These are phyloP conservation scores for Microstegium vimineum DNA, from an alignment of 176 grass and related monocot species.

Conservation along the genomic window DNA sequence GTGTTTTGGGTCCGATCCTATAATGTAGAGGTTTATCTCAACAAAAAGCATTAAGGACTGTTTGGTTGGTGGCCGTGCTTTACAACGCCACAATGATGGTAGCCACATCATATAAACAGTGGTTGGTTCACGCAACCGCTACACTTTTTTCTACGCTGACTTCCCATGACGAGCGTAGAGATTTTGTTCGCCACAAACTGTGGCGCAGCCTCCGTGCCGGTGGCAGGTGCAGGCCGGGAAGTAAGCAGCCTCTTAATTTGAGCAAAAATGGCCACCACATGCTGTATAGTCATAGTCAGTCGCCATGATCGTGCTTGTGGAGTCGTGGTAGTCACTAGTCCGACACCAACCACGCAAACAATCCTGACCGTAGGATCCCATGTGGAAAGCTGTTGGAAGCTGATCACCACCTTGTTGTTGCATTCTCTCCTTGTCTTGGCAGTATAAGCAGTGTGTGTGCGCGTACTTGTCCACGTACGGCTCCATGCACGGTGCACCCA, in stretches of 20 bases:
- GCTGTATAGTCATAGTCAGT: not conserved
- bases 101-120: too few relatives aligned
- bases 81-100: too few relatives aligned
- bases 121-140: too few relatives aligned
- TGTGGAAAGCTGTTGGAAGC: not conserved
- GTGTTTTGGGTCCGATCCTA: not conserved
- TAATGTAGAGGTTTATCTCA: not conserved
- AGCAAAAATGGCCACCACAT: not conserved
- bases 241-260: too few relatives aligned
- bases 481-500: not conserved
- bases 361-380: not conserved
- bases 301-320: not conserved
- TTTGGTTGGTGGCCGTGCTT: too few relatives aligned
- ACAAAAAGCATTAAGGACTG: not conserved
- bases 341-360: not conserved
- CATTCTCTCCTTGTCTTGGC: not conserved
- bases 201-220: too few relatives aligned
- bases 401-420: not conserved
- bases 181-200: too few relatives aligned
- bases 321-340: not conserved
- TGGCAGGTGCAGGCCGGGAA: too few relatives aligned
- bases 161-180: too few relatives aligned
- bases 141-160: too few relatives aligned
- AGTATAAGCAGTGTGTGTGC: not conserved
- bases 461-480: too few relatives aligned